Evolutionary conservation across 2,329 filamentous ascomycete genomes (phyloP).

Genomic region (Fusarium veterinarium): DNA sequence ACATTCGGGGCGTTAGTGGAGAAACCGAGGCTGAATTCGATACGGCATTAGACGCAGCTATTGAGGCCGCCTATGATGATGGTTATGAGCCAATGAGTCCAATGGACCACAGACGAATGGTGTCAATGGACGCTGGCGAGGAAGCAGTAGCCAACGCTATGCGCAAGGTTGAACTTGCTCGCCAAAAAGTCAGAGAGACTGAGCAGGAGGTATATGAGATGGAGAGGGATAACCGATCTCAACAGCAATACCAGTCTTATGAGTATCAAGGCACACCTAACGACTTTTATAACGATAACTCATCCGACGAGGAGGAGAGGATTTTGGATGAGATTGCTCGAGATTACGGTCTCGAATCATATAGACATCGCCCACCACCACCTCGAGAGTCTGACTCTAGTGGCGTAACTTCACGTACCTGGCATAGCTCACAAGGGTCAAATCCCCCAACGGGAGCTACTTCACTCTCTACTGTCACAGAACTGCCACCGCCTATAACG

Average conservation of each 20-base stretch:
- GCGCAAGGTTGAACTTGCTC: constrained; percentile 78
- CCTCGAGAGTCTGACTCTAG: constrained; percentile 87
- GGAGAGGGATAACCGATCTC: constrained; percentile 60
- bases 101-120: constrained; percentile 51
- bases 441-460: constrained; percentile 64
- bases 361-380: constrained; percentile 69
- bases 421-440: constrained; percentile 82
- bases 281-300: constrained; percentile 72
- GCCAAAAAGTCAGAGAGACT: constrained; percentile 78
- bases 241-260: constrained; percentile 44
- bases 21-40: constrained; percentile 92
- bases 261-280: constrained; percentile 51
- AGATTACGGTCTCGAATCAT: constrained; percentile 85
- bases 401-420: constrained; percentile 79
- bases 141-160: constrained; percentile 66
- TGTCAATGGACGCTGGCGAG: constrained; percentile 54
- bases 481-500: constrained; percentile 55
- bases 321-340: constrained; percentile 89
- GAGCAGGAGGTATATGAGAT: constrained; percentile 70
- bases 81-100: constrained; percentile 79
- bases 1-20: constrained; percentile 74
- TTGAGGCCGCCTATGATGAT: constrained; percentile 95
- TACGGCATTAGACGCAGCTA: constrained; percentile 91
- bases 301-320: constrained; percentile 78
- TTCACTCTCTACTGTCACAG: constrained; percentile 73